These are phyloP conservation scores for Cryptosporidium parvum DNA, from an alignment of 169 alveolate species.

Conservation along the genomic window DNA sequence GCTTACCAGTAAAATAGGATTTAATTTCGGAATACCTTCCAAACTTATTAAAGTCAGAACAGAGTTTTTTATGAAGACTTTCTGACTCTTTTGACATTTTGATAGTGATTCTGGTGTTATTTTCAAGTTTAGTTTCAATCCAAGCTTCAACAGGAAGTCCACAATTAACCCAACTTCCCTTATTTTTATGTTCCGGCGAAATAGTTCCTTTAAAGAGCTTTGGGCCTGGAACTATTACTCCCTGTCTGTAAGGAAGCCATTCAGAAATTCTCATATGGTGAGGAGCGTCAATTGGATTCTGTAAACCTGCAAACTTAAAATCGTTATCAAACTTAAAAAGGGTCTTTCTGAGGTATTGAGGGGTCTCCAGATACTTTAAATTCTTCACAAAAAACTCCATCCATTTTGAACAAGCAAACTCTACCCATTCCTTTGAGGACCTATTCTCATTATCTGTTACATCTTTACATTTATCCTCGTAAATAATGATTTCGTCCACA, in stretches of 20 bases:
- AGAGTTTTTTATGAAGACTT: conserved; percentile 32
- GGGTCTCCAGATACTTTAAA: conserved; percentile 97
- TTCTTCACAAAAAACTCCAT: conserved; percentile 92
- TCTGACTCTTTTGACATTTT: conserved; percentile 61
- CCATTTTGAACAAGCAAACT: conserved; percentile 77
- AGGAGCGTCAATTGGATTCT: conserved; percentile 98
- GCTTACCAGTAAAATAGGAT: conserved; percentile 74
- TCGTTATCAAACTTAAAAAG: conserved; percentile 88
- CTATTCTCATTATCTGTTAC: conserved; percentile 32
- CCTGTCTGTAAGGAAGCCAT: conserved; percentile 93
- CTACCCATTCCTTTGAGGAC: conserved; percentile 38
- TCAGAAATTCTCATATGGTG: conserved; percentile 96
- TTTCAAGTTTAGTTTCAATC: conserved; percentile 76
- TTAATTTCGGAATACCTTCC: conserved; percentile 45
- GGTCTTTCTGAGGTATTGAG: conserved; percentile 95
- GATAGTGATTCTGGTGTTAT: conserved; percentile 77
- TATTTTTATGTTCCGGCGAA: conserved; percentile 25
- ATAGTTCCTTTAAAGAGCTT: conserved; percentile 33
- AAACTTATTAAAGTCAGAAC: conserved; percentile 39
- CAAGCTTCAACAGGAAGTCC: conserved; percentile 83
- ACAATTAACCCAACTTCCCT: conserved; percentile 78
- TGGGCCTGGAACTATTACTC: conserved; percentile 87
- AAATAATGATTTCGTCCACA: conserved; percentile 93
- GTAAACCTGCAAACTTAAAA: conserved; percentile 94
- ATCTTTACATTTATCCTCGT: conserved; percentile 86